phyloP scores from a whole-genome alignment of 495 filamentous ascomycete genomes.

The Polyplosphaeria fusca region DNA sequence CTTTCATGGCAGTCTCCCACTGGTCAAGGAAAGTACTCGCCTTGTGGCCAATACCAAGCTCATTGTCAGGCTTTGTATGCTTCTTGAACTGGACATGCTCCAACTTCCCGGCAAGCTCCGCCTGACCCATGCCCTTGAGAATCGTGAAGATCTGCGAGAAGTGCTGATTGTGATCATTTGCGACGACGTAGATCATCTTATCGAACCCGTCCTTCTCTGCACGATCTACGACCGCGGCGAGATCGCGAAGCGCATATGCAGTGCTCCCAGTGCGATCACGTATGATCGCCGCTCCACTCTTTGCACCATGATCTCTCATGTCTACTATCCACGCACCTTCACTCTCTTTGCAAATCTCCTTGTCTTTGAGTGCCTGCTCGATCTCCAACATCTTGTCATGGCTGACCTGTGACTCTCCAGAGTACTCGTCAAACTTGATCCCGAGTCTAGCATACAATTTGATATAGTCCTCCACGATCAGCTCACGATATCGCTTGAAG shows the following conservation, averaged over 20 bases:
- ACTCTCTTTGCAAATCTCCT: constrained; percentile 17
- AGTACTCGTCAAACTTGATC: constrained; percentile 25
- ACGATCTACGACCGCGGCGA: constrained; percentile 59
- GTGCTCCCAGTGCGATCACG: constrained; percentile 61
- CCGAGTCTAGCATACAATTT: constrained; percentile 18
- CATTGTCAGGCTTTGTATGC: constrained; percentile 39
- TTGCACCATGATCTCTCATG: constrained; percentile 45
- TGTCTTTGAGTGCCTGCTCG: constrained; percentile 40
- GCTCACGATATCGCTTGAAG: constrained; percentile 17
- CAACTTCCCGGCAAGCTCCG: constrained; percentile 53
- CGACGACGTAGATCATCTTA: constrained; percentile 68
- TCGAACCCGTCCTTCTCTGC: constrained; percentile 63
- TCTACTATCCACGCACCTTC: constrained; percentile 19
- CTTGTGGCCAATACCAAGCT: constrained; percentile 49
- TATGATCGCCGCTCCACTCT: constrained; percentile 55
- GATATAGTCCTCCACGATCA: constrained; percentile 17
- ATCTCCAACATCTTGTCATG: constrained; percentile 58
- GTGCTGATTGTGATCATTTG: constrained; percentile 59
- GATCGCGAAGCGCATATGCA: constrained; percentile 64
- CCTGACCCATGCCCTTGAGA: constrained; percentile 52
- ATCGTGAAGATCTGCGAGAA: constrained; percentile 65
- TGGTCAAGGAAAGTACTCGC: constrained; percentile 48
- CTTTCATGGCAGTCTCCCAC: constrained; percentile 62
- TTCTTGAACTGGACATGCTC: constrained; percentile 64
- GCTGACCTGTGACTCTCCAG: constrained; percentile 33